These are phyloP conservation scores for Corymbia maculata DNA, from an alignment of 345 rosid genomes.

Conservation along the genomic window DNA sequence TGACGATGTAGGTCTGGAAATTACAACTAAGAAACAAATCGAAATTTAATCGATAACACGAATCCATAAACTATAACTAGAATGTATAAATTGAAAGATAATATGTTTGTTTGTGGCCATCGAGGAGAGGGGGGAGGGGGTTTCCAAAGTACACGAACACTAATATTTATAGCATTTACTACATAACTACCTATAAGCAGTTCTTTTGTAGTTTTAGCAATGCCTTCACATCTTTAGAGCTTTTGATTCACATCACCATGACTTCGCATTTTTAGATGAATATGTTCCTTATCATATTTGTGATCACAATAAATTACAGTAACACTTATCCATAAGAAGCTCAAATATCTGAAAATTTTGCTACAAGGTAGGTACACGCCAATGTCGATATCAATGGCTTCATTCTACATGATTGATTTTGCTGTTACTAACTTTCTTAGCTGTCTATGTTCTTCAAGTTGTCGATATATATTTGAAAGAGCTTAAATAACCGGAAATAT, in stretches of 20 bases:
- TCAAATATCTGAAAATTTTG: no score
- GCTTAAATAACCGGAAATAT: no score
- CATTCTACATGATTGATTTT: rapidly evolving
- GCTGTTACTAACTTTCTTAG: background rate
- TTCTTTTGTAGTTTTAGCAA: background rate
- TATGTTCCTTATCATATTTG: background rate
- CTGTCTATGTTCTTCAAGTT: background rate
- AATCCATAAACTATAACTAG: background rate
- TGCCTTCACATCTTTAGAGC: no score
- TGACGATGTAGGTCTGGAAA: rapidly evolving
- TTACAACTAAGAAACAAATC: no score
- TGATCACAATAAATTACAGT: no score
- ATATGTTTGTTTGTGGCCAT: background rate
- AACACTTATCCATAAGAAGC: background rate
- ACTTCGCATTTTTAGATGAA: background rate
- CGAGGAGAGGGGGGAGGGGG: background rate
- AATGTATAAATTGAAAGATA: rapidly evolving
- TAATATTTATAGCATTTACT: background rate
- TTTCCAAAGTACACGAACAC: background rate
- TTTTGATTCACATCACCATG: rapidly evolving
- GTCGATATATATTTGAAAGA: no score
- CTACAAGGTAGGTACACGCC: background rate
- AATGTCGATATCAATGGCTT: background rate
- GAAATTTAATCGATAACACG: rapidly evolving
- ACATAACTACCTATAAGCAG: background rate